Percentiles rank a stretch among this genome's conserved stretches.
phyloP scores from a whole-genome alignment of 1,284 basidiomycete genomes.

The Chalciporus piperatoides region DNA sequence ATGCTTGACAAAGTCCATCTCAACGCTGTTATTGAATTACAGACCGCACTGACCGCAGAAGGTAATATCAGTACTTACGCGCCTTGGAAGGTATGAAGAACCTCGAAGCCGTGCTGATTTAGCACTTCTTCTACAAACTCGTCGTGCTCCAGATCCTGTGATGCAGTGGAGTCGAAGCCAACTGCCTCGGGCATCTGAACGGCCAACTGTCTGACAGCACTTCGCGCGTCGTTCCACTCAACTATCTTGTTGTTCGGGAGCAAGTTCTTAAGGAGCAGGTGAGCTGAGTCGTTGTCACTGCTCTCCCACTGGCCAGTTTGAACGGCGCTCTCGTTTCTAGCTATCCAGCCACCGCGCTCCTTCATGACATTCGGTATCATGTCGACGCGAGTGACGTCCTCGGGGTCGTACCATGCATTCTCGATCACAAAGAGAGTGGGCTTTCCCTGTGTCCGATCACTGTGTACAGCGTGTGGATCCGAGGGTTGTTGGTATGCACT shows the following conservation, averaged over 20 bases:
- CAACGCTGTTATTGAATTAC: constrained; percentile 26
- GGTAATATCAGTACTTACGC: constrained; percentile 26
- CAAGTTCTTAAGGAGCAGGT: constrained; percentile 18
- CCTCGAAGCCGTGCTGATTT: constrained; percentile 32
- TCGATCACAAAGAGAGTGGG: constrained; percentile 33
- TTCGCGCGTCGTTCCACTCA: constrained; percentile 31
- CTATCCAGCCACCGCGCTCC: constrained; percentile 19
- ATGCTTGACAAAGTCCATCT: constrained; percentile 41
- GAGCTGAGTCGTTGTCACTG: constrained; percentile 4
- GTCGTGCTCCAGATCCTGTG: constrained; percentile 19
- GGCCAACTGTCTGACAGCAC: constrained; percentile 16
- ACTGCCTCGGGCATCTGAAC: constrained; percentile 16
- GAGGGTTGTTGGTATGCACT: constrained; percentile 21
- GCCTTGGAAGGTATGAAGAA: constrained; percentile 35
- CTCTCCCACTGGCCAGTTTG: constrained; percentile 22
- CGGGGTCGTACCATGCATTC: constrained; percentile 37
- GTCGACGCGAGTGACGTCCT: constrained; percentile 34
- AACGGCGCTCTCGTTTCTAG: constrained; percentile 14
- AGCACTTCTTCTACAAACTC: constrained; percentile 31
- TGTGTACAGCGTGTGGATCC: constrained; percentile 3
- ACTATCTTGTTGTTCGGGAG: constrained; percentile 25
- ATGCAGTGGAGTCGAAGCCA: neutral
- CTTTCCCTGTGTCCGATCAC: constrained; percentile 6
- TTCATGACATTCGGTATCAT: constrained; percentile 21
- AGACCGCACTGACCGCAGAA: neutral